Evolutionary conservation across 2,329 filamentous ascomycete species (phyloP), one percentile per base, ranked within the genome.

Genomic region (Cladosporium sp.): DNA sequence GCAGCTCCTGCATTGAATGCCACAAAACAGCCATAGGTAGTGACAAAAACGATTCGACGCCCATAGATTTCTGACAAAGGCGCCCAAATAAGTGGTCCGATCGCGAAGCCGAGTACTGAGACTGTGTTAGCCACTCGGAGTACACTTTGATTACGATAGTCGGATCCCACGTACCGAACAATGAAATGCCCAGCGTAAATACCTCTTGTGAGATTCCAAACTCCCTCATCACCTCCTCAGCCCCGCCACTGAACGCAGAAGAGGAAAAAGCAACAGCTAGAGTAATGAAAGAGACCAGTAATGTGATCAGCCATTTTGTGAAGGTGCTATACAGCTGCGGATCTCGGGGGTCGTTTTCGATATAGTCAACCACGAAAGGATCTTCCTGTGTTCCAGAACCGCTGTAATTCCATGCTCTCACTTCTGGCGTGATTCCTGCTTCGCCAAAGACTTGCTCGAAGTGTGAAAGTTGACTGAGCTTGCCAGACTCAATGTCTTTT

Each of bases 221-320:
- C 34, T 84, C 75, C 1, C 60, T 42, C 13, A 85, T 75, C 54
- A 90, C 77, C 48, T 83, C 74, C 8, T 63, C 57, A 12, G 85
- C 69, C 47, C 83, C 83, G 12, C 83, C 83, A 3, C 81, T 82
- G 70, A 84, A 89, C 28, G 87, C 87, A 1, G 84, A 87, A 17
- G 85, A 88, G 55, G 83, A 83, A 64, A 91, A 87, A 2, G 88
- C 78, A 25, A 90, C 86, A 25, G 75, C 86, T 40, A 91, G 78
- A 1, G 86, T 88, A 13, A 87, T 83, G 28, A 87, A 65, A 12
- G 87, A 85, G 57, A 87, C 82, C 37, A 87, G 69, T 53, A 81
- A 66, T 1, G 85, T 87, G 61, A 87, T 82, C 25, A 70, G 68
- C 87, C 88, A 91, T 74, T 90, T 90, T 71, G 80, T 81, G 24